A percentile compares a stretch with the other conserved stretches of the same genome.
Conservation (phyloP, 1,284 basidiomycete genomes). For the Trametes pubescens region DNA sequence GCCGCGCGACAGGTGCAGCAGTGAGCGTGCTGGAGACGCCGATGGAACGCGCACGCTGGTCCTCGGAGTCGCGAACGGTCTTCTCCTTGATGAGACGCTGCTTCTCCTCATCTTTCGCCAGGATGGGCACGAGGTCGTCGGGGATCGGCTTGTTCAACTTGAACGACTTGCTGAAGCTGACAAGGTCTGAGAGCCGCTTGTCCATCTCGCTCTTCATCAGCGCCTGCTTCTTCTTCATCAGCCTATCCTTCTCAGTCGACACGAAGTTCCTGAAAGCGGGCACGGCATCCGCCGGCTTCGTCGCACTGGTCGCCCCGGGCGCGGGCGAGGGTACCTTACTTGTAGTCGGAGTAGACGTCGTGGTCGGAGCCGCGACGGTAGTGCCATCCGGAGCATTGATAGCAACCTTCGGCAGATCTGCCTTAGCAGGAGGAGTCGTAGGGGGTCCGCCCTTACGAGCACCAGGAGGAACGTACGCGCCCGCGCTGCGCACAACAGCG, state of each 20-base stretch:
- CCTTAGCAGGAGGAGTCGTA: conserved; percentile 45
- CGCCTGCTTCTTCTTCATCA: conserved; percentile 91
- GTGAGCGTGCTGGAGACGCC: conserved; percentile 53
- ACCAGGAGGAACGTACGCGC: conserved; percentile 94
- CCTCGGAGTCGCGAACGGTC: conserved; percentile 71
- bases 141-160: conserved; percentile 97
- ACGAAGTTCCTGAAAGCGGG: conserved; percentile 92
- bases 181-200: conserved; percentile 89
- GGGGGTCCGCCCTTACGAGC: conserved; percentile 61
- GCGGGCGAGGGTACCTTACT: conserved; percentile 67
- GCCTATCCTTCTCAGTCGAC: conserved; percentile 85
- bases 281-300: conserved; percentile 70
- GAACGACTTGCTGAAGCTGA: conserved; percentile 93
- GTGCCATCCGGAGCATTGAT: conserved; percentile 75
- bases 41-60: conserved; percentile 70
- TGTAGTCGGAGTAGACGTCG: conserved; percentile 41
- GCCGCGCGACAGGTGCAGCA: conserved; percentile 40
- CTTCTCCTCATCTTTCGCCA: conserved; percentile 91
- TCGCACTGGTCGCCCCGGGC: conserved; percentile 17
- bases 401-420: conserved; percentile 72
- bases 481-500: conserved; percentile 87
- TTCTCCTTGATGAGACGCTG: conserved; percentile 86
- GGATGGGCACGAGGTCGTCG: conserved; percentile 91
- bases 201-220: conserved; percentile 94
- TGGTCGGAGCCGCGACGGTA: conserved; percentile 40